These are phyloP conservation scores for Ogataea ganodermae DNA, from an alignment of 805 yeast genomes.

Conservation along the genomic window DNA sequence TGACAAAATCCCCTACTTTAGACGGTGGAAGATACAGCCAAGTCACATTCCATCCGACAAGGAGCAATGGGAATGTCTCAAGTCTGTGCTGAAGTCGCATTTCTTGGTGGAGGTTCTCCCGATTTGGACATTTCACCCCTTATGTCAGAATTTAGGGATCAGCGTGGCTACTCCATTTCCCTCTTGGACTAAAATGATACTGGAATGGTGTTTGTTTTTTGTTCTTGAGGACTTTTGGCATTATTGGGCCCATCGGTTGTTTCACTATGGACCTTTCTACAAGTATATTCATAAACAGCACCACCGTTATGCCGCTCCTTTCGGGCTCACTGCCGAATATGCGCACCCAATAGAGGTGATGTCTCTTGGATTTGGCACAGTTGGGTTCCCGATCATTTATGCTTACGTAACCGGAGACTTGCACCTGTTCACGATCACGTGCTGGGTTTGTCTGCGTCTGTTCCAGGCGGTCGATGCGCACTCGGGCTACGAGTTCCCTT, in stretches of 20 bases:
- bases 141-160: slow-evolving; percentile 51
- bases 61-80: slow-evolving; percentile 65
- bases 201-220: slow-evolving; percentile 52
- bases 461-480: slow-evolving; percentile 64
- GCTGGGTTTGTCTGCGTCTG: slow-evolving; percentile 55
- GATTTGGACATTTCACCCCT: slow-evolving; percentile 63
- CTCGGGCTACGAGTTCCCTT: slow-evolving; percentile 63
- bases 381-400: slow-evolving; percentile 59
- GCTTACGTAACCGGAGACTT: slow-evolving; percentile 48
- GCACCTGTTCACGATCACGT: slow-evolving; percentile 54
- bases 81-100: slow-evolving; percentile 57
- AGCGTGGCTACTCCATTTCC: slow-evolving; percentile 58
- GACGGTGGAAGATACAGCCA: slow-evolving; percentile 56
- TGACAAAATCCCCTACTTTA: slow-evolving; percentile 53
- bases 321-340: slow-evolving; percentile 62
- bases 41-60: slow-evolving; percentile 51
- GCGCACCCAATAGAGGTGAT: slow-evolving; percentile 63
- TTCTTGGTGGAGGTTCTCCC: slow-evolving; percentile 61
- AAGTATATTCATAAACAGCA: slow-evolving; percentile 61
- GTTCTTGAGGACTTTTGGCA: slow-evolving; percentile 62
- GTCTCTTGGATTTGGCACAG: slow-evolving; percentile 60
- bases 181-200: slow-evolving; percentile 39
- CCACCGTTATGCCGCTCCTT: slow-evolving; percentile 63
- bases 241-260: slow-evolving; percentile 58
- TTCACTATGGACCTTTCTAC: slow-evolving; percentile 58